Evolutionary conservation across 2,329 filamentous ascomycete species (phyloP), one percentile per base, ranked within the genome.

Genomic region (Ceratocystis diversiconidia): DNA sequence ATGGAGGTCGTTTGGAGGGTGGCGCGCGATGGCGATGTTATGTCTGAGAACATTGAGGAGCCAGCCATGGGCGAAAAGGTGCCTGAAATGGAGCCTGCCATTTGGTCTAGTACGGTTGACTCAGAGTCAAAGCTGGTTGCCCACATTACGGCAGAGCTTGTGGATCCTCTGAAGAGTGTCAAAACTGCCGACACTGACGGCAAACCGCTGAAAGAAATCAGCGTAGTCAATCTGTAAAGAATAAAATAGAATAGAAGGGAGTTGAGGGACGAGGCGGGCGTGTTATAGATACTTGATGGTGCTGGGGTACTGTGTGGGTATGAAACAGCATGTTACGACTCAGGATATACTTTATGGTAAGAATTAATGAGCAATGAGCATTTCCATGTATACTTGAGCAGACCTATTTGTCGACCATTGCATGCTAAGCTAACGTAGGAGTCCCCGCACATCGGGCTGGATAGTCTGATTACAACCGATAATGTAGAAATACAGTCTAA

Each of bases 1-100:
- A 78, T 97, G 28, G 86, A 89, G 10, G 88, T 97, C 0, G 86
- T 96, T 0, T 99, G 94, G 94, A 84, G 85, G 50, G 75, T 76
- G 1, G 66, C 62, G 4, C 50, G 52, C 22, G 61, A 63, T 41
- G 48, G 65, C 5, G 44, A 57, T 8, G 36, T 74, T 0, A 71
- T 69, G 5, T 72, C 74, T 50, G 72, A 73, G 28, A 70, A 69
- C 17, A 68, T 80, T 46, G 77, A 85, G 63, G 84, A 91, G 73
- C 89, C 90, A 0, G 79, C 78, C 17, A 78, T 82, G 44, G 84
- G 85, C 2, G 84, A 88, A 63, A 82, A 84, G 0, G 85, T 95
- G 3, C 82, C 82, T 1, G 87, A 96, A 75, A 82, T 83, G 70
- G 74, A 77, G 61, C 76, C 89, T 1, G 84, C 90, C 0, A 84